Conservation (phyloP, 2,329 filamentous ascomycete genomes). For the Sporothrix pseudoabietina region DNA sequence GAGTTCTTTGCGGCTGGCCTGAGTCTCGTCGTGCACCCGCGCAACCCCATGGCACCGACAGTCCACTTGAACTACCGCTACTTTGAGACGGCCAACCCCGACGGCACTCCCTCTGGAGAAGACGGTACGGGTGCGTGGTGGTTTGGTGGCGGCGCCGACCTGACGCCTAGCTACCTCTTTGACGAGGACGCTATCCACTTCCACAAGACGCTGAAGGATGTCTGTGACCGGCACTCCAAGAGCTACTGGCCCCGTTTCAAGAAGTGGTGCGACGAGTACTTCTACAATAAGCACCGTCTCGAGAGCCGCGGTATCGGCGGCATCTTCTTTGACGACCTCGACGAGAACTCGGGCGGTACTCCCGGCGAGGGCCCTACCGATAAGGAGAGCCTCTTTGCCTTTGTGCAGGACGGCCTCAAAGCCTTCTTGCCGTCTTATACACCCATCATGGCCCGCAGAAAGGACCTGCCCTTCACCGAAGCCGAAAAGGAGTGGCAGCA, state of each 20-base stretch:
- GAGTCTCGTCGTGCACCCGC: conserved; percentile 88
- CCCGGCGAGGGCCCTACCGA: conserved; percentile 47
- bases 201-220: conserved; percentile 88
- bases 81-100: conserved; percentile 89
- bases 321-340: conserved; percentile 98
- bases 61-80: conserved; percentile 99
- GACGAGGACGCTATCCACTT: conserved; percentile 97
- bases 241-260: conserved; percentile 94
- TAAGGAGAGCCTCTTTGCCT: conserved; percentile 86
- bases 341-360: conserved; percentile 63
- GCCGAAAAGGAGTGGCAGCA: conserved; percentile 97
- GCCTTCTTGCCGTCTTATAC: conserved; percentile 90
- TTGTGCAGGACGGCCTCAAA: conserved; percentile 79
- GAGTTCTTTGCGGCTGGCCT: conserved; percentile 95
- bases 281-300: conserved; percentile 85
- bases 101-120: conserved; percentile 63
- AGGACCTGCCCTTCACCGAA: conserved; percentile 86
- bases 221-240: conserved; percentile 91
- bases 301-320: conserved; percentile 88
- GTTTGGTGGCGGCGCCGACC: conserved; percentile 93
- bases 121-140: conserved; percentile 81
- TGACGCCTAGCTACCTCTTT: conserved; percentile 92
- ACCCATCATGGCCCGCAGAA: conserved; percentile 83
- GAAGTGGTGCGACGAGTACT: conserved; percentile 98
- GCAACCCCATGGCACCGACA: conserved; percentile 95